phyloP scores from a whole-genome alignment of 1,284 basidiomycete genomes.

The Porodaedalea pini region DNA sequence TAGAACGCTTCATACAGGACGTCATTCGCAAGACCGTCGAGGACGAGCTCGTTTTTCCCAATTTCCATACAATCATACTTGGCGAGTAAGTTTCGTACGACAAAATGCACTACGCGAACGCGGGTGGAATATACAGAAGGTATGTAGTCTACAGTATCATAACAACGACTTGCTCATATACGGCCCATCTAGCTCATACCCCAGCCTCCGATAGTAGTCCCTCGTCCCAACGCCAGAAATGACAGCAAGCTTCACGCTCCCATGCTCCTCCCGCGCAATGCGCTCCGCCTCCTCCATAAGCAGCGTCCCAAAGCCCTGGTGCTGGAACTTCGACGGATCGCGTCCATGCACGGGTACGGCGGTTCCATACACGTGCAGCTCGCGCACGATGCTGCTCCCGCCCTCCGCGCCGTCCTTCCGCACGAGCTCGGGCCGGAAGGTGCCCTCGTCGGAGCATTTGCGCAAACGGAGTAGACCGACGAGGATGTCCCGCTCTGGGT shows the following conservation, averaged over 20 bases:
- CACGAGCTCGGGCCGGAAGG: slow-evolving; percentile 91
- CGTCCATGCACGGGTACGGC: slow-evolving; percentile 96
- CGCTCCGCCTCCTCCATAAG: slow-evolving; percentile 99
- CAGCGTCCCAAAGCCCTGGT: slow-evolving; percentile 96
- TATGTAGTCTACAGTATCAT: slow-evolving; percentile 24
- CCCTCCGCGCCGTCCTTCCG: slow-evolving; percentile 64
- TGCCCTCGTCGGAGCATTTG: slow-evolving; percentile 95
- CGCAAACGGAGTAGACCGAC: slow-evolving; percentile 90
- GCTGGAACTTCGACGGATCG: slow-evolving; percentile 98
- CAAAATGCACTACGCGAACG: not conserved
- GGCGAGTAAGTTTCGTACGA: slow-evolving; percentile 34
- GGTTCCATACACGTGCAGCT: slow-evolving; percentile 98
- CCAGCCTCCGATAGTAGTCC: slow-evolving; percentile 91
- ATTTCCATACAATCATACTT: slow-evolving; percentile 82
- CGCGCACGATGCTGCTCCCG: slow-evolving; percentile 91
- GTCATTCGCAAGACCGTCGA: slow-evolving; percentile 92
- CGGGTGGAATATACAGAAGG: not conserved
- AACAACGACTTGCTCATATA: slow-evolving; percentile 88
- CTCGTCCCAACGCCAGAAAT: slow-evolving; percentile 96
- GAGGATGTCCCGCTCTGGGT: slow-evolving; percentile 94
- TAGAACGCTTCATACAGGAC: slow-evolving; percentile 94
- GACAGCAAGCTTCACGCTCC: slow-evolving; percentile 90
- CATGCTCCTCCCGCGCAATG: slow-evolving; percentile 97
- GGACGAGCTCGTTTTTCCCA: slow-evolving; percentile 91
- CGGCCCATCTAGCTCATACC: slow-evolving; percentile 92